Evolutionary conservation across 352 stramenopile species (phyloP), one percentile per base, ranked within the genome.

Genomic region (Phytopythium ostracodes): DNA sequence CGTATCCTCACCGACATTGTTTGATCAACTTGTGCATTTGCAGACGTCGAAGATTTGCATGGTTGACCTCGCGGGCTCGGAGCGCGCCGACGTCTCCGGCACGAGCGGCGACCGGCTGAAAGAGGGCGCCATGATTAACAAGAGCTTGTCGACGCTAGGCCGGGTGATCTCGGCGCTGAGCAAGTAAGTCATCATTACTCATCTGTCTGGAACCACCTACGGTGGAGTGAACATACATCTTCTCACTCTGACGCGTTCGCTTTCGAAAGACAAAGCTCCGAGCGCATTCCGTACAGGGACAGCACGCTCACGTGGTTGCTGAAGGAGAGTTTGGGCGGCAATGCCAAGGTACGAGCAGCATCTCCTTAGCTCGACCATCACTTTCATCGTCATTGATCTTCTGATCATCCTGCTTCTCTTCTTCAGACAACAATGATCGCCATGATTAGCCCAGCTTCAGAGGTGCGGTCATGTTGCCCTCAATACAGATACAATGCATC

Each of bases 81-180:
- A 96, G 61, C 81, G 88, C 36, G 86, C 84, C 0, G 87, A 92
- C 42, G 80, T 83, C 2, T 93, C 82, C 0, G 88, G 84, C 0
- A 95, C 90, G 14, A 92, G 76, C 31, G 91, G 91, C 7, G 87
- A 97, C 20, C 82, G 91, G 1, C 70, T 97, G 44, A 97, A 96
- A 68, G 89, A 97, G 72, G 89, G 89, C 15, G 84, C 87, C 9
- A 97, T 94, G 84, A 97, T 97, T 69, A 97, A 97, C 76, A 92
- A 95, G 62, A 96, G 87, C 24, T 76, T 97, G 49, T 94, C 87
- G 29, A 97, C 88, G 8, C 82, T 97, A 6, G 91, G 91, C 14
- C 75, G 88, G 14, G 89, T 97, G 44, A 97, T 97, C 50, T 92
- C 84, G 18, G 79, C 86, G 31, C 68, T 95, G 15, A 91, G 80